Conservation (phyloP, 2,329 filamentous ascomycete species). For the Sclerotinia sclerotiorum region DNA sequence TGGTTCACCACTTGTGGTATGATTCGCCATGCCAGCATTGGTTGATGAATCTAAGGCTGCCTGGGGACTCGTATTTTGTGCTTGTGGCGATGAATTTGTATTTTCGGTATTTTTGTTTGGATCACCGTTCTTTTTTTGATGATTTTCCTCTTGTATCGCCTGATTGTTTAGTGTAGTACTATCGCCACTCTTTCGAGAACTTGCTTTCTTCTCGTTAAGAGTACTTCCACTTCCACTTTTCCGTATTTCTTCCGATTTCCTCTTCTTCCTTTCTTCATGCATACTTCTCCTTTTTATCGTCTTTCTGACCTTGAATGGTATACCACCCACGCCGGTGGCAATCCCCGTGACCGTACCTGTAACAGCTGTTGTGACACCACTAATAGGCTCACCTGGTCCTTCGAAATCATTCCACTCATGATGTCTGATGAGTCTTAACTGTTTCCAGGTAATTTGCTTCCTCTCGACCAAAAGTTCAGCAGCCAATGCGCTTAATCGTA, state of each 20-base stretch:
- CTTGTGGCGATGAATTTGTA: neutral
- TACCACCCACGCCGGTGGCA: constrained; percentile 61
- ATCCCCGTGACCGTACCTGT: constrained; percentile 58
- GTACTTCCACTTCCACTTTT: constrained; percentile 22
- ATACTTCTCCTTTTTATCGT: constrained; percentile 55
- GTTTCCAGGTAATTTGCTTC: constrained; percentile 62
- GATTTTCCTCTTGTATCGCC: constrained; percentile 12
- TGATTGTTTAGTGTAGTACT: neutral
- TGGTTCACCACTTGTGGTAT: constrained; percentile 27
- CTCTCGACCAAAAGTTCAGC: constrained; percentile 63
- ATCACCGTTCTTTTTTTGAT: neutral
- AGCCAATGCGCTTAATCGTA: constrained; percentile 62
- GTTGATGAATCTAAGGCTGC: neutral
- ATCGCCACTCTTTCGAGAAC: constrained; percentile 3
- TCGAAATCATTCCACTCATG: constrained; percentile 77
- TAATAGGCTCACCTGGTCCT: constrained; percentile 71
- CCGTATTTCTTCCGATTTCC: constrained; percentile 30
- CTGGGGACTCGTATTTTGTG: neutral
- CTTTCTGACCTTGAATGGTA: constrained; percentile 62
- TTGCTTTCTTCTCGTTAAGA: constrained; percentile 12
- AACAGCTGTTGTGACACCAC: constrained; percentile 62
- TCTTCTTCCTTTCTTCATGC: constrained; percentile 45
- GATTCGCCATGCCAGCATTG: constrained; percentile 1
- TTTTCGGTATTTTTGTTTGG: no score
- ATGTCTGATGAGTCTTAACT: constrained; percentile 63